phyloP scores from a whole-genome alignment of 169 alveolate species.

The Babesia gibsoni region DNA sequence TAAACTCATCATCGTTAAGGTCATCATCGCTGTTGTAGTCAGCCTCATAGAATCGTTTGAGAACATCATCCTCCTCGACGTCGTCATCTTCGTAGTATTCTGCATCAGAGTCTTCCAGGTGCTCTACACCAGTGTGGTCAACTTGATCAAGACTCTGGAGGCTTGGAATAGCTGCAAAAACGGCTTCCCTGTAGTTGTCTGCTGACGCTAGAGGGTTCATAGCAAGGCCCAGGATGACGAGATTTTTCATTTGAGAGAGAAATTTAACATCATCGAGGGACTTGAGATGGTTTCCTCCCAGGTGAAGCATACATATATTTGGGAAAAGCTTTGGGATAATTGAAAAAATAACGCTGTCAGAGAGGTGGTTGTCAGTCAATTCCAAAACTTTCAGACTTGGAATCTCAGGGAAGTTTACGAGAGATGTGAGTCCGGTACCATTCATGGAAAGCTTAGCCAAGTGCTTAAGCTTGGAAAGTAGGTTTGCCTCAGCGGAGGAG shows the following conservation, averaged over 20 bases:
- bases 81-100: slow-evolving; percentile 84
- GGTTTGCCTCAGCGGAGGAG: slow-evolving; percentile 71
- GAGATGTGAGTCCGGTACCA: slow-evolving; percentile 83
- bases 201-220: slow-evolving; percentile 84
- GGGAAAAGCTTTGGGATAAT: slow-evolving; percentile 74
- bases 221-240: slow-evolving; percentile 80
- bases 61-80: slow-evolving; percentile 76
- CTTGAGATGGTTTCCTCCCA: slow-evolving; percentile 86
- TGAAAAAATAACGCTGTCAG: slow-evolving; percentile 75
- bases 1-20: slow-evolving; percentile 84
- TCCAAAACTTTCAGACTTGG: slow-evolving; percentile 81
- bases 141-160: slow-evolving; percentile 80
- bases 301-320: slow-evolving; percentile 79
- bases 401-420: slow-evolving; percentile 78
- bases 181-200: slow-evolving; percentile 77
- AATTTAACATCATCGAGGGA: slow-evolving; percentile 70
- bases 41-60: slow-evolving; percentile 83
- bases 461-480: slow-evolving; percentile 73
- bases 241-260: slow-evolving; percentile 62
- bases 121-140: slow-evolving; percentile 82
- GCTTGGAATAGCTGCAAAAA: slow-evolving; percentile 78
- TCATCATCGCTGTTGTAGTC: slow-evolving; percentile 84
- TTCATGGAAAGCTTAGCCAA: slow-evolving; percentile 80
- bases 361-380: slow-evolving; percentile 83
- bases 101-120: slow-evolving; percentile 73